Conservation (phyloP, 345 rosid species). For the Gossypium australe region DNA sequence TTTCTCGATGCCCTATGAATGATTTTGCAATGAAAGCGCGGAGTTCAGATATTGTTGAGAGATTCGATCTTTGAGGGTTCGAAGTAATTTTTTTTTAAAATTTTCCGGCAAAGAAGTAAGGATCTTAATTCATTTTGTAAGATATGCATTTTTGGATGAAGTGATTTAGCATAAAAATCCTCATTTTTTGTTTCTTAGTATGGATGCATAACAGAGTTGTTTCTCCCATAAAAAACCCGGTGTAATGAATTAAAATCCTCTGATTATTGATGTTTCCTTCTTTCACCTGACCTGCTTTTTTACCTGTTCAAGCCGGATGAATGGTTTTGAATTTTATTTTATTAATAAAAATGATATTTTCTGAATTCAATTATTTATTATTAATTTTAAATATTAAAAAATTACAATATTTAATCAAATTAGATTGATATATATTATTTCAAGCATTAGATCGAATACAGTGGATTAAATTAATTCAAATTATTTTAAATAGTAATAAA, state of each 20-base stretch:
- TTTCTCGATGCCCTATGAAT: background rate
- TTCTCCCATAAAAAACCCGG: background rate
- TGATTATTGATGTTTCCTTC: background rate
- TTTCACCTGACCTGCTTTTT: too few relatives aligned
- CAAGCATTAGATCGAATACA: too few relatives aligned
- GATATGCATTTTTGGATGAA: background rate
- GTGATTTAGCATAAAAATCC: background rate
- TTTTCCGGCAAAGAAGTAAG: slow-evolving; percentile 18
- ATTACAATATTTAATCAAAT: too few relatives aligned
- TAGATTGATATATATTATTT: too few relatives aligned
- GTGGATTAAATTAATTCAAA: too few relatives aligned
- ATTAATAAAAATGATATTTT: background rate
- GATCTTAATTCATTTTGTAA: slow-evolving; percentile 14
- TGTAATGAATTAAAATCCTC: background rate
- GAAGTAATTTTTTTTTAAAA: background rate
- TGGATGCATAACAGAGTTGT: background rate
- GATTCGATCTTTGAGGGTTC: slow-evolving; percentile 16
- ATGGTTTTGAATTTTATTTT: too few relatives aligned
- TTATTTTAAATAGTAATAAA: too few relatives aligned
- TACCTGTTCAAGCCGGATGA: too few relatives aligned
- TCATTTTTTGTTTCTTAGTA: background rate
- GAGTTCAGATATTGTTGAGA: slow-evolving; percentile 15
- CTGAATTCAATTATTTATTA: background rate
- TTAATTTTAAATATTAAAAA: too few relatives aligned
- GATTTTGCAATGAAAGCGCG: slow-evolving; percentile 17